These are phyloP conservation scores for Keqinozyma sinolaborantium DNA, from an alignment of 1,139 yeast genomes.

Conservation along the genomic window DNA sequence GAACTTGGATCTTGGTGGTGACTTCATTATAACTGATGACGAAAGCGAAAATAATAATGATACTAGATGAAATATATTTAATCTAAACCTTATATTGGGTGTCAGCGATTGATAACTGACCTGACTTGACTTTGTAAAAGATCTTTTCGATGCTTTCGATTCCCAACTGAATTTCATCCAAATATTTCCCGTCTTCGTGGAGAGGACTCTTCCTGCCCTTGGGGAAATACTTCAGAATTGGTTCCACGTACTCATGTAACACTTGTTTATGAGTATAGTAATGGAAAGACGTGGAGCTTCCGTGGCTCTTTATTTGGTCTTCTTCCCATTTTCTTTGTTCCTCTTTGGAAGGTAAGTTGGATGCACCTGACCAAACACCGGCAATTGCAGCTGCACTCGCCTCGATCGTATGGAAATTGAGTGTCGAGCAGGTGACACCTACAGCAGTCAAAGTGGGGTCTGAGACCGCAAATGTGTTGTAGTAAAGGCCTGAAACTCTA, in stretches of 20 bases:
- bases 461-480: slow-evolving; percentile 33
- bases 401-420: slow-evolving; percentile 42
- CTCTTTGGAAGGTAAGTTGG: slow-evolving; percentile 21
- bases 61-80: background rate
- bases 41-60: slow-evolving; percentile 1
- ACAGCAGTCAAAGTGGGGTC: slow-evolving; percentile 43
- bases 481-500: slow-evolving; percentile 34
- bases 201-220: slow-evolving; percentile 23
- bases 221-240: slow-evolving; percentile 17
- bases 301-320: slow-evolving; percentile 15
- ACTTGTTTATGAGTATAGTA: slow-evolving; percentile 20
- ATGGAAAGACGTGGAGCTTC: slow-evolving; percentile 22
- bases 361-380: slow-evolving; percentile 40
- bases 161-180: slow-evolving; percentile 23
- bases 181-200: slow-evolving; percentile 17
- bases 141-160: slow-evolving; percentile 18
- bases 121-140: slow-evolving; percentile 20
- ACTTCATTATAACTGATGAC: slow-evolving; percentile 7
- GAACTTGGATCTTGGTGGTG: background rate
- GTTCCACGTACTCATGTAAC: slow-evolving; percentile 19
- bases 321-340: slow-evolving; percentile 30
- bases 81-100: slow-evolving; percentile 6
- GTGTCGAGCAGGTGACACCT: slow-evolving; percentile 35
- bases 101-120: slow-evolving; percentile 7
- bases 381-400: slow-evolving; percentile 43